phyloP scores from a whole-genome alignment of 176 grass and related monocot species.

The Cenchrus fungigraminus region DNA sequence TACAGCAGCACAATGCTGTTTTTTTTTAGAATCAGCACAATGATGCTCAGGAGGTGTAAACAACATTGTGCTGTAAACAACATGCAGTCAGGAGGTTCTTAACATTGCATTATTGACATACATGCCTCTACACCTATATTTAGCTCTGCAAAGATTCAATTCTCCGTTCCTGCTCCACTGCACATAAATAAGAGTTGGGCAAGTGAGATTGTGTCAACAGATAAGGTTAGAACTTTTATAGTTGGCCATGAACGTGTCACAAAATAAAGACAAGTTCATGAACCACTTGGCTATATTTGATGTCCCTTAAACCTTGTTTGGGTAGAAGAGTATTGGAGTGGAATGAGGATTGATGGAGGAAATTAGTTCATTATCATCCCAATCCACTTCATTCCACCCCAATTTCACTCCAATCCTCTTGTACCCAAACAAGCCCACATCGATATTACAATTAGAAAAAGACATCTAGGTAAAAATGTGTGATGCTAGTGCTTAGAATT shows the following conservation, averaged over 20 bases:
- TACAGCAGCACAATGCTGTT: too few species aligned
- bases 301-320: too few species aligned
- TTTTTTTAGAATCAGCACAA: too few species aligned
- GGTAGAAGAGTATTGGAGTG: too few species aligned
- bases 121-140: constrained; percentile 4
- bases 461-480: background rate
- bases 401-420: too few species aligned
- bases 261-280: background rate
- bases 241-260: background rate
- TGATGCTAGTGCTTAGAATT: background rate
- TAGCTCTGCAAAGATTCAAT: constrained; percentile 43
- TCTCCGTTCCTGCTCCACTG: constrained; percentile 49
- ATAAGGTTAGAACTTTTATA: background rate
- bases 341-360: too few species aligned
- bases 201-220: constrained; percentile 17
- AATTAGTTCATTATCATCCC: too few species aligned
- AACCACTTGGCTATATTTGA: too few species aligned
- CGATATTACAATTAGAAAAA: background rate
- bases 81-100: constrained; percentile 8
- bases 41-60: too few species aligned
- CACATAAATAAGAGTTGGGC: constrained; percentile 4
- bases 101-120: constrained; percentile 1
- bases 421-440: too few species aligned
- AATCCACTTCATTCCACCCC: too few species aligned
- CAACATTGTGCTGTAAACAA: background rate